Conservation (phyloP, 768 basidiomycete species). For the Lactarius akahatsu region DNA sequence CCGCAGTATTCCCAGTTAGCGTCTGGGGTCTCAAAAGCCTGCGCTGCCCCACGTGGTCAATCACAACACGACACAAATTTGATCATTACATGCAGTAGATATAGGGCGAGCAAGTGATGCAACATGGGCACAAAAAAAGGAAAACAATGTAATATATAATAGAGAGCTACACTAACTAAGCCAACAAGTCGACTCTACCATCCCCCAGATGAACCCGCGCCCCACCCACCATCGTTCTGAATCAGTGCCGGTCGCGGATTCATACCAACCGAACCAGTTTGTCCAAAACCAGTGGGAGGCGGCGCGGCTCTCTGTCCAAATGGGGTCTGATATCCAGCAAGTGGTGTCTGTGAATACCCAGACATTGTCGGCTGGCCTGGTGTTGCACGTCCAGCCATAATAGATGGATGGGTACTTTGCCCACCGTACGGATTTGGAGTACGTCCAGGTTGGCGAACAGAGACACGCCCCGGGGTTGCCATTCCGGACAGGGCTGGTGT, state of each 20-base stretch:
- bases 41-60: background rate
- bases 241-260: constrained; percentile 68
- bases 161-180: constrained; percentile 13
- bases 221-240: constrained; percentile 47
- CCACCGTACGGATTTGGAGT: constrained; percentile 80
- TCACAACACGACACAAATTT: constrained; percentile 12
- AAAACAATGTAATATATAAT: constrained; percentile 29
- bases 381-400: constrained; percentile 37
- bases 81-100: constrained; percentile 12
- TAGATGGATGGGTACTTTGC: constrained; percentile 36
- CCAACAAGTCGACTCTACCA: constrained; percentile 31
- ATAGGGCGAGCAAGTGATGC: background rate
- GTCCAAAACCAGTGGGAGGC: constrained; percentile 42
- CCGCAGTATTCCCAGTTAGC: background rate
- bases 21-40: background rate
- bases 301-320: constrained; percentile 50
- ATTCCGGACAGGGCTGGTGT: constrained; percentile 50
- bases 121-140: constrained; percentile 10
- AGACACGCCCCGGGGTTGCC: constrained; percentile 76
- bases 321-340: constrained; percentile 36
- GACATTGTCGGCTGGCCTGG: constrained; percentile 33
- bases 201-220: constrained; percentile 34
- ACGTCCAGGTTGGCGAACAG: constrained; percentile 66
- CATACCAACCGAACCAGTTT: constrained; percentile 53
- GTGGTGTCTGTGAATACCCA: constrained; percentile 38